Base-by-base conservation (phyloP, 176 grass and related monocot genomes). In the Chloris gayana region DNA sequence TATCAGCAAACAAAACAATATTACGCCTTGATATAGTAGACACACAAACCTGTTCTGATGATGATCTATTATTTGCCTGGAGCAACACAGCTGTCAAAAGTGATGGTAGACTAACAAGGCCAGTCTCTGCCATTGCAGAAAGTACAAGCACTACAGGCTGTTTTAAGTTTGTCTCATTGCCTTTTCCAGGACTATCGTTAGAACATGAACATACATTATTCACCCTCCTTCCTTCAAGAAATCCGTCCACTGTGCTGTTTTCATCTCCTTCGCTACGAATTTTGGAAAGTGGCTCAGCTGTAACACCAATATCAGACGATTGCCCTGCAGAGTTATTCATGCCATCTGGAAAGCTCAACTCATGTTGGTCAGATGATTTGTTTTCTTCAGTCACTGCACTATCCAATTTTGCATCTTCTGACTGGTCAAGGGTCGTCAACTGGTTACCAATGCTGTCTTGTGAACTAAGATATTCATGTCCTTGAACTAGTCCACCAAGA, bases 71-170 rank as follows among this genome's bases (percentile, higher is more conserved):
- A 57, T 95, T 95, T 79, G 96, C 90, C 92, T 95, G 96, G 67
- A 99, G 90, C 81, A 99, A 90, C 50, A 99, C 96, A 58, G 96
- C 92, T 72, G 93, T 99, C 85, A 99, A 86, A 77, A 99, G 88
- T 70, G 96, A 99, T 10, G 93, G 88, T 57, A 99, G 84, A 88
- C 92, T 93, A 75, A 99, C 90, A 73, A 99, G 88, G 64, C 96
- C 93, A 56, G 96, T 99, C 82, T 95, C 93, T 82, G 92, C 87
- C 74, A 99, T 89, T 81, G 96, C 92, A 91, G 96, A 93, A 74
- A 99, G 86, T 70, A 99, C 82, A 85, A 95, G 87, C 67, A 82
- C 72, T 39, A 84, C 86, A 62, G 92, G 82, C 77, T 95, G 92
- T 68, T 99, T 95, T 79, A 93, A 76, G 69, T 84, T 95, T 73